phyloP scores from a whole-genome alignment of 2,329 filamentous ascomycete genomes.

The Periconia digitata region DNA sequence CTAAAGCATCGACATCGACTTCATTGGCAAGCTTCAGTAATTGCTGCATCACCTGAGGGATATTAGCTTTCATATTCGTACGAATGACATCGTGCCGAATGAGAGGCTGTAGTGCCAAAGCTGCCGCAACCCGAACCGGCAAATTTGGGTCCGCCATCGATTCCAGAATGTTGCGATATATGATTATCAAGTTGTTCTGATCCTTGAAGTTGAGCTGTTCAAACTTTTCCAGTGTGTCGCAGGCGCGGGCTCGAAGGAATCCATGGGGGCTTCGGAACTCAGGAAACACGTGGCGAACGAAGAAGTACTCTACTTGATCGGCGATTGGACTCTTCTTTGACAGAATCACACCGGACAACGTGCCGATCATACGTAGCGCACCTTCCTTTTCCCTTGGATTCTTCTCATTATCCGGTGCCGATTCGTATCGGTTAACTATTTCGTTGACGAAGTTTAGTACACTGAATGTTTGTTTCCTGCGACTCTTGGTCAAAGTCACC shows the following conservation, averaged over 20 bases:
- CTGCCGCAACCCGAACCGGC: slow-evolving; percentile 90
- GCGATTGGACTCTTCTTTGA: slow-evolving; percentile 98
- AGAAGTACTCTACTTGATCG: slow-evolving; percentile 96
- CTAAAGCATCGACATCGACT: slow-evolving; percentile 93
- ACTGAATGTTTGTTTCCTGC: slow-evolving; percentile 93
- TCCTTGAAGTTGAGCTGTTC: slow-evolving; percentile 97
- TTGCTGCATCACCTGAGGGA: slow-evolving; percentile 99
- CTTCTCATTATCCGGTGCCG: slow-evolving; percentile 82
- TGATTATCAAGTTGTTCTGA: slow-evolving; percentile 88
- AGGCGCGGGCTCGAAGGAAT: slow-evolving; percentile 90
- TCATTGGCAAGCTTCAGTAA: slow-evolving; percentile 95
- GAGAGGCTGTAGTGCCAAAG: slow-evolving; percentile 88
- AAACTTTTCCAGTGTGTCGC: slow-evolving; percentile 97
- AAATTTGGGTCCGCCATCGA: slow-evolving; percentile 95
- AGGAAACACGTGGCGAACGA: slow-evolving; percentile 96
- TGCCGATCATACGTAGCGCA: slow-evolving; percentile 94
- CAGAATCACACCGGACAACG: slow-evolving; percentile 87
- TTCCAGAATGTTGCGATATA: slow-evolving; percentile 95
- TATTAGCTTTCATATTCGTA: slow-evolving; percentile 94
- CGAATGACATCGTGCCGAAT: slow-evolving; percentile 95
- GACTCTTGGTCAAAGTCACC: slow-evolving; percentile 88
- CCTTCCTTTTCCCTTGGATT: slow-evolving; percentile 95
- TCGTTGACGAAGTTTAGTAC: slow-evolving; percentile 94
- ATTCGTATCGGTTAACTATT: slow-evolving; percentile 90
- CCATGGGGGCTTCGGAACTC: slow-evolving; percentile 93